A percentile compares a stretch with the other conserved stretches of the same genome.
Evolutionary conservation across 192 early-diverging fungal species (phyloP).

Genomic region (Piromyces sp.): DNA sequence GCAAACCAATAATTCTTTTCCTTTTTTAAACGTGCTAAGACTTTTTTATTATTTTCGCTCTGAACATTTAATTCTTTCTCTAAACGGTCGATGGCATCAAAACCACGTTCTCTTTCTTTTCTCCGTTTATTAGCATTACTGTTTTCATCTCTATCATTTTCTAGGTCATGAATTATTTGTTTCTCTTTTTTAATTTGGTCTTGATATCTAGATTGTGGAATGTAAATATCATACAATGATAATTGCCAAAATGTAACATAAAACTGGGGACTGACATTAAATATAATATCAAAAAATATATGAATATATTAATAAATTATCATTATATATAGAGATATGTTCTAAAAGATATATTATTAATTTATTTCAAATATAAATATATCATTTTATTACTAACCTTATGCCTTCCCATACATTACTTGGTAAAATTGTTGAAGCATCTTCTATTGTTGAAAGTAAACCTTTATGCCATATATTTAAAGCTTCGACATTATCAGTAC

Average conservation of each 20-base stretch:
- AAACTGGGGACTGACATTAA: conserved; percentile 30
- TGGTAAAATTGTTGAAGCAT: conserved; percentile 4
- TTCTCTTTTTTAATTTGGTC: conserved; percentile 28
- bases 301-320: no score
- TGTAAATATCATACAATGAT: conserved; percentile 50
- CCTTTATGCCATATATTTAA: conserved; percentile 17
- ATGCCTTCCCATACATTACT: neutral
- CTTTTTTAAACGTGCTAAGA: conserved; percentile 5
- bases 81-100: conserved; percentile 3
- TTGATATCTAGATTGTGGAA: conserved; percentile 42
- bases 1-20: conserved; percentile 18
- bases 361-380: no score
- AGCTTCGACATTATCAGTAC: neutral
- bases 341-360: no score
- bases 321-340: no score
- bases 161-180: neutral
- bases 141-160: conserved; percentile 8
- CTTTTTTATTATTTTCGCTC: conserved; percentile 12
- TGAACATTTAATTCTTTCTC: conserved; percentile 21
- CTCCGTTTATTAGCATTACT: conserved; percentile 6
- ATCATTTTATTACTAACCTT: neutral
- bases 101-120: conserved; percentile 11
- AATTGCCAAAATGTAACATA: conserved; percentile 69
- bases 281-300: no score
- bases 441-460: conserved; percentile 6